These are phyloP conservation scores for Penicillium sp. DNA, from an alignment of 2,329 filamentous ascomycete genomes.

Conservation along the genomic window DNA sequence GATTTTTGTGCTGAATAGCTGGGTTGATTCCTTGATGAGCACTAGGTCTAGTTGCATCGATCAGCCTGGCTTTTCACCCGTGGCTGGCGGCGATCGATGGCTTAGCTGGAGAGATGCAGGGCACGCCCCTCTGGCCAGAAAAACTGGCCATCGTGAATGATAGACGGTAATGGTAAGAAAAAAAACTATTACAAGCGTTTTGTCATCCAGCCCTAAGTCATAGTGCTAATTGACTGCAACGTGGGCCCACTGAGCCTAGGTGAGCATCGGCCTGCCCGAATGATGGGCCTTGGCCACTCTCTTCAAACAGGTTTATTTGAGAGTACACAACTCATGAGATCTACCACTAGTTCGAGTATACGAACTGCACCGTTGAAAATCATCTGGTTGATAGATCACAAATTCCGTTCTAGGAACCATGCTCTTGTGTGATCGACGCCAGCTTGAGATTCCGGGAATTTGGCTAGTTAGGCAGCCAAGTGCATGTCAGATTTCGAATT, in stretches of 20 bases:
- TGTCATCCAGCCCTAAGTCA: background rate
- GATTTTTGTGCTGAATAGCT: background rate
- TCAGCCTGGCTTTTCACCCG: background rate
- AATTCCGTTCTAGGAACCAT: background rate
- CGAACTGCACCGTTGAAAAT: background rate
- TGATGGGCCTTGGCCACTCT: background rate
- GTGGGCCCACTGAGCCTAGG: background rate
- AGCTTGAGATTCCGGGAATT: background rate
- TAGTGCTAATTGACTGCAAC: background rate
- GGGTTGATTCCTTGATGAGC: background rate
- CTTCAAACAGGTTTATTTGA: background rate
- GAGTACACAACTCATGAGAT: slow-evolving; percentile 1
- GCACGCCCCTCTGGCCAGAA: background rate
- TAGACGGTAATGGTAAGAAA: background rate
- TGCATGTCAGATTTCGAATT: background rate
- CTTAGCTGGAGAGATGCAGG: background rate
- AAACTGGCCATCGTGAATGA: background rate
- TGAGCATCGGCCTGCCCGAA: background rate
- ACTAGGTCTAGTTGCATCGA: background rate
- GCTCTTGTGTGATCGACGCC: background rate
- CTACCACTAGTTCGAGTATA: slow-evolving; percentile 3
- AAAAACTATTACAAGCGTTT: background rate
- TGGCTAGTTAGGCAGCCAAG: background rate
- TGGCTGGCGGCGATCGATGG: background rate
- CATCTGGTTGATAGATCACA: slow-evolving; percentile 6